Conservation (phyloP, 2,329 filamentous ascomycete genomes). For the Claviceps paspali region DNA sequence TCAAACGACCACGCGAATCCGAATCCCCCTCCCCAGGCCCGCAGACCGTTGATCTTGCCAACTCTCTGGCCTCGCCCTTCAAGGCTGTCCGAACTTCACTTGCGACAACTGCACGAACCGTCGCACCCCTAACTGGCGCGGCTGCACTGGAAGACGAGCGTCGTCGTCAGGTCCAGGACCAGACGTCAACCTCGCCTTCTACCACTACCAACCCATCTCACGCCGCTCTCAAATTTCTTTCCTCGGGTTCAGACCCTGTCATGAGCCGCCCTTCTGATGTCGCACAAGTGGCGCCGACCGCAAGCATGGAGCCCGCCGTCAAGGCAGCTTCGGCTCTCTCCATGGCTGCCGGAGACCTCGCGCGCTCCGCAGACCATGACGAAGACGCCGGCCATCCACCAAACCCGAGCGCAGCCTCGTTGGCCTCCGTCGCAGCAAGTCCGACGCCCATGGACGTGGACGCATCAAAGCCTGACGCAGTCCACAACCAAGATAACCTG, state of each 20-base stretch:
- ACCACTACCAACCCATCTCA: conserved; percentile 40
- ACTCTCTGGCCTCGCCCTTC: conserved; percentile 32
- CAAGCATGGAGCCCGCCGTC: conserved; percentile 26
- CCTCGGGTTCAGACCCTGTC: conserved; percentile 34
- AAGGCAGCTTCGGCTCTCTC: conserved; percentile 21
- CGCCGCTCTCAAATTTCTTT: conserved; percentile 35
- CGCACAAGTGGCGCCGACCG: conserved; percentile 27
- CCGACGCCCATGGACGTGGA: conserved; percentile 41
- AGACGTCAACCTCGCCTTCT: conserved; percentile 23
- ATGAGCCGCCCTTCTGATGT: conserved; percentile 43
- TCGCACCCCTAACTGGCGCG: conserved; percentile 35
- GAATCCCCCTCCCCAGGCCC: conserved; percentile 26
- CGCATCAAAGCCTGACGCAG: conserved; percentile 22
- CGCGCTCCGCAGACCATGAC: conserved; percentile 25
- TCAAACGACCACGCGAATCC: conserved; percentile 32
- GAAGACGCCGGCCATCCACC: conserved; percentile 25
- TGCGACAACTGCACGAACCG: conserved; percentile 26
- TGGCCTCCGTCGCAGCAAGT: conserved; percentile 31
- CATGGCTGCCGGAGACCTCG: conserved; percentile 16
- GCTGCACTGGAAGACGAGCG: conserved; percentile 39
- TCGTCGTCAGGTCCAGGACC: conserved; percentile 25
- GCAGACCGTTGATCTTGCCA: conserved; percentile 14
- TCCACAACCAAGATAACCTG: conserved; percentile 23
- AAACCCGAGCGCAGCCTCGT: conserved; percentile 23
- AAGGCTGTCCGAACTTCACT: conserved; percentile 37